Evolutionary conservation across 495 filamentous ascomycete genomes (phyloP).

Genomic region (Neurospora discreta): DNA sequence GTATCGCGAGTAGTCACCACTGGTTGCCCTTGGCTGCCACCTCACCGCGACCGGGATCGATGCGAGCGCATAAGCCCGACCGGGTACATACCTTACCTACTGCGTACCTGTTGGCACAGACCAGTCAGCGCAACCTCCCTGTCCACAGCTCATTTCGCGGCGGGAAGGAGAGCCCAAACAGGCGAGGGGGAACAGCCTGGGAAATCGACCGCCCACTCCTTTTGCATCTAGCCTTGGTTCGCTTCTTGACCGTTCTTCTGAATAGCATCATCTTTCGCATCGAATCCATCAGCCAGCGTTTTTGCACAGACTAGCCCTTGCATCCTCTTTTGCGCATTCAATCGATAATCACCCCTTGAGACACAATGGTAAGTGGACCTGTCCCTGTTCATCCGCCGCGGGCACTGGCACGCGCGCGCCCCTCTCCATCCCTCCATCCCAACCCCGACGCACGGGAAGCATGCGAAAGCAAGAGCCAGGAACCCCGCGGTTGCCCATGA

Average conservation of each 20-base stretch:
- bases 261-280: slow-evolving; percentile 8
- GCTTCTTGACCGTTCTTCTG: slow-evolving; percentile 5
- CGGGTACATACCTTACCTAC: too few relatives aligned
- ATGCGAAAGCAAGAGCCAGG: not conserved
- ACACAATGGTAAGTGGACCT: slow-evolving; percentile 16
- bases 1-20: slow-evolving; percentile 8
- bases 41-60: slow-evolving; percentile 13
- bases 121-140: slow-evolving; percentile 7
- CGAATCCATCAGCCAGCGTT: not conserved
- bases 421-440: not conserved
- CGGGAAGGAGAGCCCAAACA: not conserved
- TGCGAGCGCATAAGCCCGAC: not conserved
- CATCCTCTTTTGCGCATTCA: not conserved
- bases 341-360: slow-evolving; percentile 13
- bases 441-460: not conserved
- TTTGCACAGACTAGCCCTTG: not conserved
- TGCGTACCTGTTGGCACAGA: slow-evolving; percentile 10
- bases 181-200: not conserved
- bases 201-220: not conserved
- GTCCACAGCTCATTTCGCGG: slow-evolving; percentile 15
- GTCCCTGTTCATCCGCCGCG: not conserved
- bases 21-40: slow-evolving; percentile 23
- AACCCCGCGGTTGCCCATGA: slow-evolving; percentile 17
- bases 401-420: not conserved
- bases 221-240: slow-evolving; percentile 12